Evolutionary conservation across 257 asterid species (phyloP), one percentile per base, ranked within the genome.

Genomic region (Anisodus acutangulus): DNA sequence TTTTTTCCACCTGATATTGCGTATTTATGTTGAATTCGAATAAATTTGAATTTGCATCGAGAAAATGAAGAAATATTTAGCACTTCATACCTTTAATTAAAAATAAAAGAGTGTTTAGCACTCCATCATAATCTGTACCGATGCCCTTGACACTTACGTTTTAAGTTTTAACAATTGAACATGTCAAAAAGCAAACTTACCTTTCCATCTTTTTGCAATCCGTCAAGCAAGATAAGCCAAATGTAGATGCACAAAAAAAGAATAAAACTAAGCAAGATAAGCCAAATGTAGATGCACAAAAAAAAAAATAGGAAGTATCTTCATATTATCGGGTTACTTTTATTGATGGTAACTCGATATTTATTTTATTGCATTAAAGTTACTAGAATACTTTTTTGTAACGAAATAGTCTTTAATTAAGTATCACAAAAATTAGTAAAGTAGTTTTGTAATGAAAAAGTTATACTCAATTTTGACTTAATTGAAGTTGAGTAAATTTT

Each of bases 1-100:
- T 9, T 62, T 22, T 60, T 19, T 60, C 6, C 5, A 0, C 0
- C 0, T 7, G 0, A 5, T 19, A 4, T n/a, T 62, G 0, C 0
- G 11, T 31, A 66, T 31, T 2, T 66, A 0, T 31, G 31, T 11
- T 31, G 0, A 0, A 0, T 2, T 31, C 0, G 0, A 66, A 0
- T 66, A 66, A 63, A 66, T 66, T 31, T 2, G 2, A 2, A 31
- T 66, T 31, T 9, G 4, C 0, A 0, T 22, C 0, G 0, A 22
- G n/a, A 19, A 62, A 22, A 22, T 22, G 26, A 22, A 22, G 26
- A 22, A 22, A 0, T 22, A 22, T 22, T 22, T 22, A 22, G 26
- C 26, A 22, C 26, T 22, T 0, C 26, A 22, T 0, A 22, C 26
- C 26, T 22, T 22, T 22, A 31, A 66, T 66, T 31, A 31, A 31